phyloP scores from a whole-genome alignment of 495 filamentous ascomycete species.

The Xylaria palmicola region DNA sequence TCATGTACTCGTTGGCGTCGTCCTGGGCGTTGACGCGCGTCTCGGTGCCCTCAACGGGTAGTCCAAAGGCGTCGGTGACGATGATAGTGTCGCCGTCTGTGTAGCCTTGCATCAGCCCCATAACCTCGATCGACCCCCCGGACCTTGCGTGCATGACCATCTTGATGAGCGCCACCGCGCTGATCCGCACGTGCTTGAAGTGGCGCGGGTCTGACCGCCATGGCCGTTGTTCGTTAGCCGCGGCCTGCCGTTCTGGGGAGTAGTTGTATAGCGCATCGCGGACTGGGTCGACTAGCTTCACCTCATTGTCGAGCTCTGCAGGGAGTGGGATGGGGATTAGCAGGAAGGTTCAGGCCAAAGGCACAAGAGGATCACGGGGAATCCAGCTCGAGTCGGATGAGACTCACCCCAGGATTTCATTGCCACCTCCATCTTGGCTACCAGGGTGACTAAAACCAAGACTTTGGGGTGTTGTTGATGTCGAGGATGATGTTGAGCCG shows the following conservation, averaged over 20 bases:
- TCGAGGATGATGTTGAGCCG: neutral
- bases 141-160: slow-evolving; percentile 99
- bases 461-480: neutral
- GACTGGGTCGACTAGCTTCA: slow-evolving; percentile 77
- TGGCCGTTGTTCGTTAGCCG: slow-evolving; percentile 59
- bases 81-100: slow-evolving; percentile 81
- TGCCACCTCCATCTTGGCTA: slow-evolving; percentile 51
- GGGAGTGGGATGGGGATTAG: slow-evolving; percentile 17
- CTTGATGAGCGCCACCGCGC: slow-evolving; percentile 89
- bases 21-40: slow-evolving; percentile 94
- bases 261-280: slow-evolving; percentile 92
- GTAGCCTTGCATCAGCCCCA: slow-evolving; percentile 98
- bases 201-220: slow-evolving; percentile 83
- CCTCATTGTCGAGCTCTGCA: slow-evolving; percentile 83
- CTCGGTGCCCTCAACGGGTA: slow-evolving; percentile 97
- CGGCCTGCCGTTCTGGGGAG: slow-evolving; percentile 62
- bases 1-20: slow-evolving; percentile 96
- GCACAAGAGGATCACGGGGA: neutral
- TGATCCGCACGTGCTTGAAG: slow-evolving; percentile 92
- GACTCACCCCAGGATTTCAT: slow-evolving; percentile 61
- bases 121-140: slow-evolving; percentile 88
- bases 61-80: slow-evolving; percentile 88
- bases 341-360: neutral
- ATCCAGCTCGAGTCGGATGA: neutral
- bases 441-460: neutral